phyloP scores from a whole-genome alignment of 345 rosid species.

The Brassica carinata region DNA sequence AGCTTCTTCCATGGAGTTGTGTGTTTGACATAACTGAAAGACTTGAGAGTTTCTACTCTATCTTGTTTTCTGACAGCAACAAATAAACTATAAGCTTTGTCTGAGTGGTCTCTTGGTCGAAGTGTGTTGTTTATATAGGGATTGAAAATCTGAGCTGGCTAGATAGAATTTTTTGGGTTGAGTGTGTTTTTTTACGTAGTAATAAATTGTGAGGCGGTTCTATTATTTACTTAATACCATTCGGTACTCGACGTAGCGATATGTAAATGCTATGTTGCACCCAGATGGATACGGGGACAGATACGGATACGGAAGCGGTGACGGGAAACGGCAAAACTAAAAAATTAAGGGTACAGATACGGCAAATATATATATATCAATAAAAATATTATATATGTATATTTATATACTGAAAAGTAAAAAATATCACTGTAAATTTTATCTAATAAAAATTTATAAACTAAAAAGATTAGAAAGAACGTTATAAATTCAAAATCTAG shows the following conservation, averaged over 20 bases:
- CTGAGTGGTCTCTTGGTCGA: not conserved
- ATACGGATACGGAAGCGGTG: too few species aligned
- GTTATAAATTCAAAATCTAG: too few species aligned
- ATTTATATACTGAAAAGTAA: too few species aligned
- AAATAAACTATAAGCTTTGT: not conserved
- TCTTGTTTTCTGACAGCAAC: not conserved
- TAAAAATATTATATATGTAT: too few species aligned
- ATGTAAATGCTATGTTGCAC: not conserved
- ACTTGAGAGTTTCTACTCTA: conserved; percentile 1
- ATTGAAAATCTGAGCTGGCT: conserved; percentile 13
- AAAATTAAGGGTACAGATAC: too few species aligned
- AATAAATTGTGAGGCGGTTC: not conserved
- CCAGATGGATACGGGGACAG: too few species aligned
- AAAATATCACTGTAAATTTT: too few species aligned
- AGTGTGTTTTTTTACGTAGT: not conserved
- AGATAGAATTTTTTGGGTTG: not conserved
- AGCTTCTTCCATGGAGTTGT: conserved; percentile 1
- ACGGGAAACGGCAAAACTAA: too few species aligned
- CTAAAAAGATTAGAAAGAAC: too few species aligned
- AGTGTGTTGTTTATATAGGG: conserved; percentile 12
- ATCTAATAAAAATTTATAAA: too few species aligned
- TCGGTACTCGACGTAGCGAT: not conserved
- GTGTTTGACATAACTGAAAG: conserved; percentile 9
- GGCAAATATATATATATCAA: too few species aligned
- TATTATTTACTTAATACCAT: conserved; percentile 10